Base-by-base conservation (phyloP, 306 rosid species). In the Malus sylvestris region DNA sequence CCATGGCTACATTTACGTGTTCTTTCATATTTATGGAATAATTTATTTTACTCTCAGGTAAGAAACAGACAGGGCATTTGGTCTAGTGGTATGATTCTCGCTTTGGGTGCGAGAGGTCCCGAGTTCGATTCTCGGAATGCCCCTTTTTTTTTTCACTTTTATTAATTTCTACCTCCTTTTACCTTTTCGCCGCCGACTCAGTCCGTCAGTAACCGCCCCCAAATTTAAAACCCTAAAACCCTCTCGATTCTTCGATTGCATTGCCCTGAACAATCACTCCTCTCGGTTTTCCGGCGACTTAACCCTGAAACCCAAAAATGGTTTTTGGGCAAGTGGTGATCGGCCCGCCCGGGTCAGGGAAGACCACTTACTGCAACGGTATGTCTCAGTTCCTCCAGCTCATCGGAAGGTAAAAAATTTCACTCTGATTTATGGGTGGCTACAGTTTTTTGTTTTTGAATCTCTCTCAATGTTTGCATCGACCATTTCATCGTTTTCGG, bases 271-370 rank as follows among this genome's bases (percentile, higher is more conserved):
- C 55, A 51, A 51, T 51, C 55, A 16, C 55, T 51, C 1, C 55
- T 51, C 55, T 51, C 55, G 20, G 16, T 51, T 51, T 51, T 16
- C 55, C 55, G 8, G 1, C 55, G 55, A 15, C 20, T 51, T 51
- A 15, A 51, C 55, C 20, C 55, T 51, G 1, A 15, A 15, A 5
- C 55, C 62, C 27, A 13, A 68, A 76, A 22, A 88, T 88, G 91
- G 91, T 85, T 67, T 88, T 81, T 70, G 91, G 91, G 69, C 98
- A 94, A 91, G 83, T 95, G 66, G 98, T 92, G 51, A 81, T 92
- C 53, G 98, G 98, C 76, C 98, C 97, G 38, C 98, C 98, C 62
- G 97, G 98, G 35, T 90, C 97, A n/a, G 98, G 98, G n/a, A 94
- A 95, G 85, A 90, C 98, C 57, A 95, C 98, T n/a, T 95, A 92